Base-by-base conservation (phyloP, 257 asterid genomes). In the Solanum dulcamara region DNA sequence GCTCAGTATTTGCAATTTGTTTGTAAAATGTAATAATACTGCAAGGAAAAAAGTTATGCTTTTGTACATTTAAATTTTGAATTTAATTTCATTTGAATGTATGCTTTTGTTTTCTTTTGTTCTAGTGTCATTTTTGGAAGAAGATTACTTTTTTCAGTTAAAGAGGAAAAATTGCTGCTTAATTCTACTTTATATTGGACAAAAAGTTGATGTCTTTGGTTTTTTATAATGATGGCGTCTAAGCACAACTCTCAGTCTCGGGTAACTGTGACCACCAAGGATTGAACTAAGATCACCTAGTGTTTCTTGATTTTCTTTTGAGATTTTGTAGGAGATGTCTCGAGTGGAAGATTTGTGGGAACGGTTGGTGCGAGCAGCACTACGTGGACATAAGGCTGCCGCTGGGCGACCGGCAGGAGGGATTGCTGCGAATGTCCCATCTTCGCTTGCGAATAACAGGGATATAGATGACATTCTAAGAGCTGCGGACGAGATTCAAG, bases 401-500 rank as follows among this genome's bases (percentile, higher is more conserved):
- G 89, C 88, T 84, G 93, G 94, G 42, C 91, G 84, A 70, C 91
- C 91, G 0, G 96, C 88, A 64, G 86, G 94, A 51, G 99, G 98
- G 57, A 93, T 96, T 88, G 96, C 97, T 86, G 95, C 97, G 70
- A 92, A 85, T 92, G 98, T 96, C 59, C 99, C 99, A 10, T 91
- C 99, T 14, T 96, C 99, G 12, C 98, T 96, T 85, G 95, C 94
- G 55, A 94, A 90, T 81, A 90, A 96, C 92, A 90, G 90, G 89
- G 97, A 95, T 87, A 96, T 96, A 86, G 98, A 96, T 81, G 97
- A 93, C 91, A 95, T 96, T 84, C 85, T 96, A 75, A 89, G 99
- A 91, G 97, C 98, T 82, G 99, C 99, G 0, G 99, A 96, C 81
- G 99, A 94, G 89, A 95, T 96, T 87, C 98, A 96, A 88, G 97